Percentiles rank a stretch among this genome's conserved stretches.
Evolutionary conservation across 192 early-diverging fungal species (phyloP).

Genomic region (Pilaira anomala): DNA sequence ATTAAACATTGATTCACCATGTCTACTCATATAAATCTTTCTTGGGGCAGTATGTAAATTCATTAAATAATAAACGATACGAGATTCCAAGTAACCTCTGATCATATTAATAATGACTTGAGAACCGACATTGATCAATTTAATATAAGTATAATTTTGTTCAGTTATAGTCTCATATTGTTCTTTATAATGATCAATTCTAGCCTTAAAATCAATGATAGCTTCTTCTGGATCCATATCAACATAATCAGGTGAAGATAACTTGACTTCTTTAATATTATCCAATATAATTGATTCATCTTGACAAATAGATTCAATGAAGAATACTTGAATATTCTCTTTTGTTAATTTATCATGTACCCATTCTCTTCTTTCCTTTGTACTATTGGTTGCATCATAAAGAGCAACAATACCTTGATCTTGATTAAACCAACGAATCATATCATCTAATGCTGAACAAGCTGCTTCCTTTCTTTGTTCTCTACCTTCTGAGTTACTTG

Average conservation of each 20-base stretch:
- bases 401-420: constrained; percentile 83
- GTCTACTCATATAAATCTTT: constrained; percentile 88
- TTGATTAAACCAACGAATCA: constrained; percentile 88
- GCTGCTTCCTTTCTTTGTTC: constrained; percentile 79
- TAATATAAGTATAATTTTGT: constrained; percentile 78
- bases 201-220: constrained; percentile 84
- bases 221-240: constrained; percentile 84
- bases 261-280: constrained; percentile 96
- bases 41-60: constrained; percentile 96
- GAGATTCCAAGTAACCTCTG: constrained; percentile 91
- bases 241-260: constrained; percentile 91
- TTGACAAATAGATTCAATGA: constrained; percentile 94
- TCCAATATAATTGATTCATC: constrained; percentile 81
- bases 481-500: constrained; percentile 68
- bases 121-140: constrained; percentile 91
- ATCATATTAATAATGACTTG: constrained; percentile 93
- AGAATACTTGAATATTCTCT: constrained; percentile 87
- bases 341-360: constrained; percentile 69
- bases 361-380: constrained; percentile 70
- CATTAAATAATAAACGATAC: constrained; percentile 99
- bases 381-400: constrained; percentile 99
- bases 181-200: constrained; percentile 91
- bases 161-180: constrained; percentile 89
- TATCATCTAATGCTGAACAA: constrained; percentile 79
- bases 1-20: constrained; percentile 95